These are phyloP conservation scores for Condylostoma magnum DNA, from an alignment of 169 alveolate genomes.

Conservation along the genomic window DNA sequence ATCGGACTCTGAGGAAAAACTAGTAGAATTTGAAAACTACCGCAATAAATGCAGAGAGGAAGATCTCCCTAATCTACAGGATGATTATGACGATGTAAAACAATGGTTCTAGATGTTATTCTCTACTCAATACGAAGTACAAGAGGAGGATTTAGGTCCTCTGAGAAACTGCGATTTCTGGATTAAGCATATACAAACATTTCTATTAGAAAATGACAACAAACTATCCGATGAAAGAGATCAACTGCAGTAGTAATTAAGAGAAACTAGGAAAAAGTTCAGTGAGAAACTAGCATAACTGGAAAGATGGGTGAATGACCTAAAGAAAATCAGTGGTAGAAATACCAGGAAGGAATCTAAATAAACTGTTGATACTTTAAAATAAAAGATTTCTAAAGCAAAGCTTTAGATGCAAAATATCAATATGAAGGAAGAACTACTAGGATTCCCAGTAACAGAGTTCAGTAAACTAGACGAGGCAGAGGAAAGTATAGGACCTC, in stretches of 20 bases:
- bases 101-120: constrained; percentile 67
- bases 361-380: constrained; percentile 45
- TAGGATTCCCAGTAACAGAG: constrained; percentile 61
- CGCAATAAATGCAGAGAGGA: constrained; percentile 49
- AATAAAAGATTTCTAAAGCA: constrained; percentile 40
- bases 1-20: constrained; percentile 52
- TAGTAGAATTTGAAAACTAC: constrained; percentile 57
- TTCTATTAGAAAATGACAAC: too few species aligned
- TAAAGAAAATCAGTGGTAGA: constrained; percentile 38
- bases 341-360: constrained; percentile 34
- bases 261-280: too few species aligned
- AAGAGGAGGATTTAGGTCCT: constrained; percentile 39
- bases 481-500: constrained; percentile 51
- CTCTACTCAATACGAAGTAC: constrained; percentile 22
- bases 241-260: too few species aligned
- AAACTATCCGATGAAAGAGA: too few species aligned
- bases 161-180: constrained; percentile 19
- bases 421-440: constrained; percentile 60
- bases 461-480: constrained; percentile 60
- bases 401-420: constrained; percentile 61
- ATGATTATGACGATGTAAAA: constrained; percentile 53
- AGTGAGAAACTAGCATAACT: too few species aligned
- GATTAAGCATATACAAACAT: too few species aligned
- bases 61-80: constrained; percentile 32
- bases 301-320: too few species aligned